Base-by-base conservation (phyloP, 176 grass and related monocot genomes). In the Oryza meyeriana region DNA sequence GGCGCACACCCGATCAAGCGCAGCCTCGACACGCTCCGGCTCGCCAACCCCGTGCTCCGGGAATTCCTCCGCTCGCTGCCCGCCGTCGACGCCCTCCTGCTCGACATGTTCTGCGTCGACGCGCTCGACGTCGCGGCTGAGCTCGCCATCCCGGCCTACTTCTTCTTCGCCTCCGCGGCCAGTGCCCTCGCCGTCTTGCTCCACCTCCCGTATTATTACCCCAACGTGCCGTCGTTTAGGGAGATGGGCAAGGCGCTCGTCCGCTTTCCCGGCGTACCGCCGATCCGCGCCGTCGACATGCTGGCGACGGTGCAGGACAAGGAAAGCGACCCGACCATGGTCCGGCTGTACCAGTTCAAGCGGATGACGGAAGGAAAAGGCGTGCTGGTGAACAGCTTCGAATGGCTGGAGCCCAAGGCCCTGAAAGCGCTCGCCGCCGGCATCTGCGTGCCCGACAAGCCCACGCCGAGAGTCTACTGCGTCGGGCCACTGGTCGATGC, bases 21-120 rank as follows among this genome's bases (percentile, higher is more conserved):
- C 57, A 35, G 3, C 69, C 17, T 26, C 10, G 81, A 87, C 81
- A 62, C 64, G 72, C 67, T 89, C 77, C 76, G 35, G 4, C 80
- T 80, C 45, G 65, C 75, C 64, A 87, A 87, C 75, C 55, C 39
- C 3, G 72, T 36, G 38, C 73, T 90, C 40, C 79, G 79, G 0
- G n/a, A n/a, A n/a, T n/a, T n/a, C n/a, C n/a, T n/a, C n/a, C n/a
- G n/a, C n/a, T n/a, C n/a, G n/a, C n/a, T n/a, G n/a, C n/a, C n/a
- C n/a, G n/a, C n/a, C n/a, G 69, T 29, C 12, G 73, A 71, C 79
- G 90, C 90, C 16, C 68, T 92, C 74, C 31, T 92, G 5, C 80
- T 86, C 65, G 90, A 92, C 87, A 89, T 92, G 78, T 92, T 92
- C 80, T 85, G 86, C 86, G 59, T 12, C 55, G 67, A 85, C 68